Conservation (phyloP, 129 eudicot species). For the Flaveria ramosissima region DNA sequence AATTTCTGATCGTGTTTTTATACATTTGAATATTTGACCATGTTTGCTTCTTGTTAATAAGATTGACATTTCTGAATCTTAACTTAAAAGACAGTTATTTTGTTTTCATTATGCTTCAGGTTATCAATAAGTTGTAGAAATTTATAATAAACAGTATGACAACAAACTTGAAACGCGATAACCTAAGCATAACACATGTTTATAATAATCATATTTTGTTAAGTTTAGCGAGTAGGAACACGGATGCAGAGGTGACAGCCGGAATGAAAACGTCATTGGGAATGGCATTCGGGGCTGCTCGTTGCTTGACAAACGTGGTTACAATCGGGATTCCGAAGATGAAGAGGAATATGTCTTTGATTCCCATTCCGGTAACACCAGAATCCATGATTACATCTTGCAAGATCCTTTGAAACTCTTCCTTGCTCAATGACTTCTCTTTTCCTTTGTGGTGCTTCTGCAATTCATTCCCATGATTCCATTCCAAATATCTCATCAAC, state of each 20-base stretch:
- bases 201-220: slow-evolving; percentile 52
- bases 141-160: neutral
- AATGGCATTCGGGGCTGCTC: slow-evolving; percentile 50
- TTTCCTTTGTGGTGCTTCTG: slow-evolving; percentile 72
- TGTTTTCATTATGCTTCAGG: neutral
- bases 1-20: slow-evolving; percentile 12
- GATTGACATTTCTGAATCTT: slow-evolving; percentile 11
- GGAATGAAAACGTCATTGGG: slow-evolving; percentile 81
- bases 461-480: slow-evolving; percentile 42
- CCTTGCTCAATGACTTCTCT: slow-evolving; percentile 64
- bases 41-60: slow-evolving; percentile 33
- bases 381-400: slow-evolving; percentile 64
- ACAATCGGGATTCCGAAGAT: slow-evolving; percentile 74
- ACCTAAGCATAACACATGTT: neutral
- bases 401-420: slow-evolving; percentile 72
- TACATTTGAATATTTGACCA: slow-evolving; percentile 25
- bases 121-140: neutral
- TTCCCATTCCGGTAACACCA: slow-evolving; percentile 74
- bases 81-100: neutral
- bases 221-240: slow-evolving; percentile 61
- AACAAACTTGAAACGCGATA: neutral
- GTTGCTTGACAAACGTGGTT: slow-evolving; percentile 62
- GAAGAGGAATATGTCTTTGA: slow-evolving; percentile 69
- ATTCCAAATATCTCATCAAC: slow-evolving; percentile 44
- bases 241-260: slow-evolving; percentile 77